Percentiles rank a stretch among this genome's conserved stretches.
Conservation (phyloP, 306 rosid genomes). For the Rosa persica region DNA sequence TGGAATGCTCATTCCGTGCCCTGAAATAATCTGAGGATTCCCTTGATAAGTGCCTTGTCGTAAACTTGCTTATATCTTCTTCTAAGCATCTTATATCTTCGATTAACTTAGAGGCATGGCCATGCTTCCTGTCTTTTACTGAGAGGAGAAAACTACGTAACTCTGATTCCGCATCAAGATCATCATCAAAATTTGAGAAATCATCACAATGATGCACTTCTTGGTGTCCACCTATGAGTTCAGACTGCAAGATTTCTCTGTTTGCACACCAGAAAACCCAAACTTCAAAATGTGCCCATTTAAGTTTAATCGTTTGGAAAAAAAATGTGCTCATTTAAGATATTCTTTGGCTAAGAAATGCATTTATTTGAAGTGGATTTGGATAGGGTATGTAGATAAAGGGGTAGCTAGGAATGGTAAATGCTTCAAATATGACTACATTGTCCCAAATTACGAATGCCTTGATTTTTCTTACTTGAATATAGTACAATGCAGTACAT, state of each 20-base stretch:
- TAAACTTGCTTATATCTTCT: constrained; percentile 55
- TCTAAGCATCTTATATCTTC: constrained; percentile 62
- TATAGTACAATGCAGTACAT: background rate
- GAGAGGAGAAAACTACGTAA: constrained; percentile 50
- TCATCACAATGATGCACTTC: constrained; percentile 38
- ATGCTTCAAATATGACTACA: background rate
- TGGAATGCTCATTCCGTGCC: constrained; percentile 14
- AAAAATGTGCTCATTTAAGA: background rate
- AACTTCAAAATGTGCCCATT: constrained; percentile 18
- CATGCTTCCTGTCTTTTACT: constrained; percentile 49
- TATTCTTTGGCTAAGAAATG: constrained; percentile 3
- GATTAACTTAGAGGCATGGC: constrained; percentile 49
- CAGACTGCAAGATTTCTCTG: constrained; percentile 76
- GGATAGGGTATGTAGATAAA: background rate
- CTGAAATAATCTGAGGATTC: constrained; percentile 31
- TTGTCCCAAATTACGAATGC: background rate
- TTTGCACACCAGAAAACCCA: constrained; percentile 30
- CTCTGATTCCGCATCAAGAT: constrained; percentile 56
- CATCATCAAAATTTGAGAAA: constrained; percentile 43
- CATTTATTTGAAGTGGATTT: background rate
- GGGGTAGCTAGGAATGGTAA: background rate
- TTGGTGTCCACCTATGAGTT: constrained; percentile 49
- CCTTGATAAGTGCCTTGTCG: constrained; percentile 39
- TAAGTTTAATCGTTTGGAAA: background rate
- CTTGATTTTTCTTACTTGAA: background rate